Evolutionary conservation across 345 rosid species (phyloP), one percentile per base, ranked within the genome.

Genomic region (Salix udensis): DNA sequence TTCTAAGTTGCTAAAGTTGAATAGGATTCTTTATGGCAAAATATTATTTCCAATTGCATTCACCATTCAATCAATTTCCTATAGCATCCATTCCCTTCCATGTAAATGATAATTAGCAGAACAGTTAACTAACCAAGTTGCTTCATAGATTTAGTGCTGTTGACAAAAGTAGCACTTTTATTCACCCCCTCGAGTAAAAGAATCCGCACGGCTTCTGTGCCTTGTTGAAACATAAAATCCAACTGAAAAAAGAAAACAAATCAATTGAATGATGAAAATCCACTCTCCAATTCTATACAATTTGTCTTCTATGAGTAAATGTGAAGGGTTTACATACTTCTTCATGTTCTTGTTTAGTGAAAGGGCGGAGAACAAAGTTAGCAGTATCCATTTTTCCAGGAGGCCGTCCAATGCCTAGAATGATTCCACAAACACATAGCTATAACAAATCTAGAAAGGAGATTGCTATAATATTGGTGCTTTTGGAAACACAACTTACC

Each of bases 301-400:
- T 73, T 26, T 46, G 14, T 4, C 46, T 28, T 42, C 73, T 39
- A 36, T 36, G 26, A 21, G 53, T n/a, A 37, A 9, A 50, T 40
- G 65, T 14, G 31, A 58, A 77, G n/a, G 2, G 40, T 76, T 68
- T 30, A 65, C 74, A 36, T 84, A 91, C 98, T 94, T 93, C 97
- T 82, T 85, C 87, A 11, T 79, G 87, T 82, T 96, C 98, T 86
- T 89, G 89, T 85, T 80, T 91, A 46, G 68, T 87, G 83, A 96
- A 93, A 30, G 91, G 88, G 16, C 89, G 89, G 39, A 96, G 87
- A 73, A 96, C 99, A 78, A 85, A 91, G 80, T 74, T 89, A 24
- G 78, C 86, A n/a, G 94, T 60, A 79, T 91, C 92, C 95, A 92
- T 96, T 87, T 87, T 93, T 67, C 99, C 99, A 66, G 94, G 97